Conservation (phyloP, 768 basidiomycete genomes). For the Trametes maxima region DNA sequence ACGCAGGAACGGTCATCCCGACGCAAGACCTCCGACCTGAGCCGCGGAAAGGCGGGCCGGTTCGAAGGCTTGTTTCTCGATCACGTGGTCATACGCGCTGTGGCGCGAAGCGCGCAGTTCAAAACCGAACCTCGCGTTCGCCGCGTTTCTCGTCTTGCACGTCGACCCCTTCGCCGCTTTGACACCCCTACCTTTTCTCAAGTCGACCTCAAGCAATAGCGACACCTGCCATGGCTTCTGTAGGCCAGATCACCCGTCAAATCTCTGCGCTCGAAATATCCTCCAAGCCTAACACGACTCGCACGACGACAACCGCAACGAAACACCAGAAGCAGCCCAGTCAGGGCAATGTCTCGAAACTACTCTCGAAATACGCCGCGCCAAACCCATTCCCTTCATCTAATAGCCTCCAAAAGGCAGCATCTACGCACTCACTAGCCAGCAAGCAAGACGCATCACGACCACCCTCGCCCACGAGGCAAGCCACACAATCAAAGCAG, state of each 20-base stretch:
- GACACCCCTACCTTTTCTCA: background rate
- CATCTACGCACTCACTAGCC: conserved; percentile 22
- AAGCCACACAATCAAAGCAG: conserved; percentile 22
- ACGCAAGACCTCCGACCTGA: too few species aligned
- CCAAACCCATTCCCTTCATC: conserved; percentile 49
- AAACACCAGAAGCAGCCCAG: conserved; percentile 55
- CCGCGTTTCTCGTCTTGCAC: conserved; percentile 14
- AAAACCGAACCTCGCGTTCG: conserved; percentile 20
- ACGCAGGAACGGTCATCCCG: too few species aligned
- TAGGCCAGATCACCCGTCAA: conserved; percentile 60
- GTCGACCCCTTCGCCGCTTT: conserved; percentile 15
- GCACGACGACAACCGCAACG: conserved; percentile 36
- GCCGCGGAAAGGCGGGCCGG: too few species aligned
- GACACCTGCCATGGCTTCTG: conserved; percentile 47
- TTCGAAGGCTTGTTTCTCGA: conserved; percentile 1
- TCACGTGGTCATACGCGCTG: conserved; percentile 19
- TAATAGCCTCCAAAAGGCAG: conserved; percentile 25
- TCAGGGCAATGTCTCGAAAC: conserved; percentile 65
- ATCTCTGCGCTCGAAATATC: conserved; percentile 71
- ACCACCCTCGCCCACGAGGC: conserved; percentile 24
- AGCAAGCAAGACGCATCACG: conserved; percentile 33
- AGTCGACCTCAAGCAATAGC: conserved; percentile 3
- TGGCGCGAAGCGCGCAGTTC: conserved; percentile 19
- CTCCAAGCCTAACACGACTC: conserved; percentile 44
- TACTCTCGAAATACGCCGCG: conserved; percentile 73